Evolutionary conservation across 208 protist species (phyloP).

Genomic region (Leishmania tropica): DNA sequence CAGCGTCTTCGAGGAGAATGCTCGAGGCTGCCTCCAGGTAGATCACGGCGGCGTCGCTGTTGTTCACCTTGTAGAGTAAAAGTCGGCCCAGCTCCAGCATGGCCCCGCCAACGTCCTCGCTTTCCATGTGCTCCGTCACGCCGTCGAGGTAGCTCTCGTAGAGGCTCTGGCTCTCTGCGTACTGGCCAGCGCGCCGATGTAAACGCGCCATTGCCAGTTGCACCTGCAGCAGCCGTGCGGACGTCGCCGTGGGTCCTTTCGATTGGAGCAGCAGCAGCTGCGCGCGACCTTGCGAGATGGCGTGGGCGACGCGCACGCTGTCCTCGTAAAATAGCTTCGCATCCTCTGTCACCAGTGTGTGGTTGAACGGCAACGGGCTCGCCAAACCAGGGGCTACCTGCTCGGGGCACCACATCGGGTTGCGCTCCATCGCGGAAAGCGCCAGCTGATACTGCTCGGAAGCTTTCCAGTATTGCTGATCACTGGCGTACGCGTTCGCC

Average conservation of each 20-base stretch:
- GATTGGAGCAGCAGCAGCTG: constrained; percentile 46
- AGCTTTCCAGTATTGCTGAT: constrained; percentile 64
- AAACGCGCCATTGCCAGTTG: constrained; percentile 69
- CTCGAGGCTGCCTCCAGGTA: constrained; percentile 70
- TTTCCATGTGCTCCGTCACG: constrained; percentile 42
- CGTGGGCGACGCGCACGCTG: constrained; percentile 37
- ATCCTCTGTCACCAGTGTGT: constrained; percentile 60
- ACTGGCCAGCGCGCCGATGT: constrained; percentile 42
- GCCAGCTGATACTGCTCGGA: constrained; percentile 55
- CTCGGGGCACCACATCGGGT: constrained; percentile 36
- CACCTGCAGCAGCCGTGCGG: constrained; percentile 30
- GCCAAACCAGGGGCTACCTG: constrained; percentile 61
- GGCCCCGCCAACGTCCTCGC: constrained; percentile 49
- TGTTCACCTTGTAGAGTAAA: constrained; percentile 40
- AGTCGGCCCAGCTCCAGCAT: constrained; percentile 79
- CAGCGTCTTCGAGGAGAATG: constrained; percentile 65
- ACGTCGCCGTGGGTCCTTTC: constrained; percentile 24
- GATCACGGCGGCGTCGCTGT: constrained; percentile 31
- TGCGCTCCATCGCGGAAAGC: constrained; percentile 40
- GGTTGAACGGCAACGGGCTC: constrained; percentile 36
- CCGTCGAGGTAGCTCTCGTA: constrained; percentile 70
- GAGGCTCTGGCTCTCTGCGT: constrained; percentile 45
- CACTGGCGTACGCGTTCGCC: constrained; percentile 65
- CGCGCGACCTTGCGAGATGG: constrained; percentile 57
- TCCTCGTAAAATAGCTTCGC: constrained; percentile 51